phyloP scores from a whole-genome alignment of 139 green algal species.

The Coelastrella sp. region DNA sequence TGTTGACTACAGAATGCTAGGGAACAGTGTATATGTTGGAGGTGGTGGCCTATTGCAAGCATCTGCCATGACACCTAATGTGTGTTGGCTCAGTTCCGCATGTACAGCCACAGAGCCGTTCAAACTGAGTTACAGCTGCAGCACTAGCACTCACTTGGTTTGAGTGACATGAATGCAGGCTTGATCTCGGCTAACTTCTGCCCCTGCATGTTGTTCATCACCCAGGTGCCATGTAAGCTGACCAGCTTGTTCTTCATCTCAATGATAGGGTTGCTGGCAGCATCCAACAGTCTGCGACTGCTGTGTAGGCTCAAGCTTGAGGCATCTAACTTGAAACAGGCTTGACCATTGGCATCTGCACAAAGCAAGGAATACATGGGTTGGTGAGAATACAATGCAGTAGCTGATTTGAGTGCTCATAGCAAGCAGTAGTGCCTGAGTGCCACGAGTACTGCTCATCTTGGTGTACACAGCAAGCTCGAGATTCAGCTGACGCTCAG shows the following conservation, averaged over 20 bases:
- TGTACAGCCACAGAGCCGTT: no score
- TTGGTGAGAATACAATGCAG: neutral
- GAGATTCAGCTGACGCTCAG: no score
- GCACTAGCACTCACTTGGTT: neutral
- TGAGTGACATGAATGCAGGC: neutral
- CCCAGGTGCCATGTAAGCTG: constrained; percentile 9
- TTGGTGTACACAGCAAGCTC: no score
- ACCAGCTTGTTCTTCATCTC: constrained; percentile 8
- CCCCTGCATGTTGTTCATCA: neutral
- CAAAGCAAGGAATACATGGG: neutral
- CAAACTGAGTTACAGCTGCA: no score
- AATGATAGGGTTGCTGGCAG: neutral
- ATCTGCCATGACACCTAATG: no score
- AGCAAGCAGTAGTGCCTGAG: neutral
- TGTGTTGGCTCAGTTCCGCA: no score
- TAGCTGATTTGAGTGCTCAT: neutral
- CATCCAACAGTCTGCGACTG: neutral
- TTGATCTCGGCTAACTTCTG: constrained; percentile 16
- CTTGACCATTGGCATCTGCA: neutral
- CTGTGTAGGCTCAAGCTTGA: neutral
- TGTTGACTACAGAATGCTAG: no score
- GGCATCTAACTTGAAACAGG: constrained; percentile 11
- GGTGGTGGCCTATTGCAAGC: no score
- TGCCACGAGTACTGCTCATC: no score
- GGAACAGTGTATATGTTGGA: no score